Conservation (phyloP, 1,139 yeast species). For the Taphrina confusa region DNA sequence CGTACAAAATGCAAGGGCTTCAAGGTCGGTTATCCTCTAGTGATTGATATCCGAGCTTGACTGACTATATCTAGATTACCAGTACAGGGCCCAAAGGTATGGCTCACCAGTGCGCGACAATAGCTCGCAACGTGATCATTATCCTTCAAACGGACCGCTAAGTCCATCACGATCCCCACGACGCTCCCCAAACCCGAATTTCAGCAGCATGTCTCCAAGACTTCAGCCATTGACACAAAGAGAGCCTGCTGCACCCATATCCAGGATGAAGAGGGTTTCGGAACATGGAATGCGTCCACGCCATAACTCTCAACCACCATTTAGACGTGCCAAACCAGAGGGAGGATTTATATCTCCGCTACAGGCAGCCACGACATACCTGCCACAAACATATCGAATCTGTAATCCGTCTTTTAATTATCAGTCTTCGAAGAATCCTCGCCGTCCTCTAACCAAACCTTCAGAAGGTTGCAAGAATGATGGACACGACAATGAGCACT, state of each 20-base stretch:
- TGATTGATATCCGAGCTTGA: too few species aligned
- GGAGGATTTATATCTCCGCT: slow-evolving; percentile 55
- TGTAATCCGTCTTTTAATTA: slow-evolving; percentile 89
- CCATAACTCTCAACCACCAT: slow-evolving; percentile 32
- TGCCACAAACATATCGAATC: slow-evolving; percentile 77
- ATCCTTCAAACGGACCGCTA: not conserved
- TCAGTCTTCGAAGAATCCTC: slow-evolving; percentile 81
- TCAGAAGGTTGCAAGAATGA: slow-evolving; percentile 77
- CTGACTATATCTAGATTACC: not conserved
- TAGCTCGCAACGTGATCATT: slow-evolving; percentile 2
- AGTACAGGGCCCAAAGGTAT: not conserved
- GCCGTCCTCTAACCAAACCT: slow-evolving; percentile 89
- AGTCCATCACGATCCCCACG: slow-evolving; percentile 20
- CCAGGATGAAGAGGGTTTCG: slow-evolving; percentile 22
- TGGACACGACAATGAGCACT: slow-evolving; percentile 84
- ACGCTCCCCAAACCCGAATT: slow-evolving; percentile 23
- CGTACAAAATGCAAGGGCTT: slow-evolving; percentile 3
- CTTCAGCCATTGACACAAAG: slow-evolving; percentile 31
- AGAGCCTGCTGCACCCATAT: slow-evolving; percentile 16
- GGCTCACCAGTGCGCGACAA: slow-evolving; percentile 5
- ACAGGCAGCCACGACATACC: slow-evolving; percentile 72
- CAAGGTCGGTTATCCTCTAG: slow-evolving; percentile 1
- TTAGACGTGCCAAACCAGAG: slow-evolving; percentile 42
- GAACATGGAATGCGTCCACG: slow-evolving; percentile 28
- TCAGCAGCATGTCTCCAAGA: slow-evolving; percentile 22